Evolutionary conservation across 2,329 filamentous ascomycete genomes (phyloP).

Genomic region (Decorospora gaudefroyi): DNA sequence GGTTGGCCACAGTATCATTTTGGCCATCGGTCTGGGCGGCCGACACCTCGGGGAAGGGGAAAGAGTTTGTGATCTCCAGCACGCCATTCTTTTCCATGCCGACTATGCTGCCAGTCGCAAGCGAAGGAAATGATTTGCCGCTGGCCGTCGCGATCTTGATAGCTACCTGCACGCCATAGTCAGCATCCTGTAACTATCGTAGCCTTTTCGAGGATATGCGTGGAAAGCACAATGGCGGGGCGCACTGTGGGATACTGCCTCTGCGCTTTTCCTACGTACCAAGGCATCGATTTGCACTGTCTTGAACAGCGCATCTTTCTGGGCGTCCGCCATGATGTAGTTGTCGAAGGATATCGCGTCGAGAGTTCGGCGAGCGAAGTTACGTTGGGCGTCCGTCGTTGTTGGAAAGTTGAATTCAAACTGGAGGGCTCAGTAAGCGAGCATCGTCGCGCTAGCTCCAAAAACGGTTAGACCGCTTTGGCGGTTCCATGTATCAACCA

Average conservation of each 20-base stretch:
- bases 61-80: slow-evolving; percentile 91
- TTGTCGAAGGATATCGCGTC: slow-evolving; percentile 17
- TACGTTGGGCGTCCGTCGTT: slow-evolving; percentile 27
- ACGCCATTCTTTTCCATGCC: slow-evolving; percentile 85
- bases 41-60: slow-evolving; percentile 88
- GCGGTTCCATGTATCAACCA: too few relatives aligned
- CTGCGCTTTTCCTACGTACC: slow-evolving; percentile 62
- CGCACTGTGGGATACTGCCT: slow-evolving; percentile 37
- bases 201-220: background rate
- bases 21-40: slow-evolving; percentile 59
- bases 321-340: slow-evolving; percentile 44
- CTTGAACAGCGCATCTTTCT: slow-evolving; percentile 65
- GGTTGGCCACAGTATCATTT: slow-evolving; percentile 52
- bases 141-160: slow-evolving; percentile 99
- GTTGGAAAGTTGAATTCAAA: slow-evolving; percentile 23
- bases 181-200: slow-evolving; percentile 15
- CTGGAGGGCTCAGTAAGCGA: slow-evolving; percentile 22
- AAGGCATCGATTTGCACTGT: slow-evolving; percentile 93
- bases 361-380: slow-evolving; percentile 21
- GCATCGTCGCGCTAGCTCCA: slow-evolving; percentile 13
- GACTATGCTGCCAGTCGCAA: slow-evolving; percentile 86
- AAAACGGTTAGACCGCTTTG: slow-evolving; percentile 6
- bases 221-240: slow-evolving; percentile 32
- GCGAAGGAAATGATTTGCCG: slow-evolving; percentile 82
- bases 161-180: slow-evolving; percentile 67